Evolutionary conservation across 2,329 filamentous ascomycete species (phyloP).

Genomic region (Graphilbum ipis-grandicollis): DNA sequence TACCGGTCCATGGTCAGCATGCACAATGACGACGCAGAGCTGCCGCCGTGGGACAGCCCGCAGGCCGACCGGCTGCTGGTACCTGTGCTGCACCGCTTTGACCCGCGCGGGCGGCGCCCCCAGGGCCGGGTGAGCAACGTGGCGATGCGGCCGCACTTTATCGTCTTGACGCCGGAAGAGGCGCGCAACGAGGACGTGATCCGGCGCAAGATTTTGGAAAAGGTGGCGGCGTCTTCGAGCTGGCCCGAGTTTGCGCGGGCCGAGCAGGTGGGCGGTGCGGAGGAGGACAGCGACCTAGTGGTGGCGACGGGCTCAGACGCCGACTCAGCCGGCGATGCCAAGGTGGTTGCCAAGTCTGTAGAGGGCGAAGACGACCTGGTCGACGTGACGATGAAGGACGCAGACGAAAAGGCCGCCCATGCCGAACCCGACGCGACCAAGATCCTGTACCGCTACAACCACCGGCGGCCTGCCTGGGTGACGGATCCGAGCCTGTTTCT

Average conservation of each 20-base stretch:
- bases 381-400: slow-evolving; percentile 70
- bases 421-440: slow-evolving; percentile 4
- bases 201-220: slow-evolving; percentile 61
- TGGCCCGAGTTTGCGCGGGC: slow-evolving; percentile 42
- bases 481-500: slow-evolving; percentile 36
- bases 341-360: slow-evolving; percentile 60
- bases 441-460: slow-evolving; percentile 29
- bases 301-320: slow-evolving; percentile 45
- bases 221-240: slow-evolving; percentile 61
- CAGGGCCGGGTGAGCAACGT: slow-evolving; percentile 8
- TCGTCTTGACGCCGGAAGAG: slow-evolving; percentile 60
- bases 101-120: slow-evolving; percentile 10
- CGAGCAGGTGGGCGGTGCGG: slow-evolving; percentile 22
- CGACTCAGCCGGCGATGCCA: slow-evolving; percentile 50
- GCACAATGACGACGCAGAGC: slow-evolving; percentile 27
- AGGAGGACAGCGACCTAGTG: slow-evolving; percentile 48
- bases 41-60: slow-evolving; percentile 38
- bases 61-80: slow-evolving; percentile 51
- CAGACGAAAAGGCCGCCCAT: slow-evolving; percentile 16
- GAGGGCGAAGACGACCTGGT: slow-evolving; percentile 84
- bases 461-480: slow-evolving; percentile 33
- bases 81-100: slow-evolving; percentile 47
- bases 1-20: slow-evolving; percentile 32
- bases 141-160: slow-evolving; percentile 44
- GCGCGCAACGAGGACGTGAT: slow-evolving; percentile 50